phyloP scores from a whole-genome alignment of 768 basidiomycete species.

The Boletus insuetus region DNA sequence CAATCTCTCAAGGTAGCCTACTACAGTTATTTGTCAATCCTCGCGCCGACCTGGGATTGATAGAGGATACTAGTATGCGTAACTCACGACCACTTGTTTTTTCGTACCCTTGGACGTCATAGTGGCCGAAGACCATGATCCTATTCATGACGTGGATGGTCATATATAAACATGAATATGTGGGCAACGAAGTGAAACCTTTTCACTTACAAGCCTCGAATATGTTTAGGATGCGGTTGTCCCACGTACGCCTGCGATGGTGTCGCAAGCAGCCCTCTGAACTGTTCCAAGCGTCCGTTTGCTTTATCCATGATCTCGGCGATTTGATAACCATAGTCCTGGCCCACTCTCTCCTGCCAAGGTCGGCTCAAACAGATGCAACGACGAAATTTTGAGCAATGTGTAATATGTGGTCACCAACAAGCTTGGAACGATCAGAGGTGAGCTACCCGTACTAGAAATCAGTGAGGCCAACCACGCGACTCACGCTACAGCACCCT shows the following conservation, averaged over 20 bases:
- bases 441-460: too few relatives aligned
- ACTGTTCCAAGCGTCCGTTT: not conserved
- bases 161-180: too few relatives aligned
- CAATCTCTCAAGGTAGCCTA: not conserved
- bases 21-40: not conserved
- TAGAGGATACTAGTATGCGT: too few relatives aligned
- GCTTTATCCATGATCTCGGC: not conserved
- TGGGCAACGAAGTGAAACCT: too few relatives aligned
- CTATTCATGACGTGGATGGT: not conserved
- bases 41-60: too few relatives aligned
- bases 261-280: not conserved
- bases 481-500: too few relatives aligned
- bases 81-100: slow-evolving; percentile 2
- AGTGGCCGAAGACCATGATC: slow-evolving; percentile 3
- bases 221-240: slow-evolving; percentile 4
- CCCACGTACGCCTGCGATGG: not conserved
- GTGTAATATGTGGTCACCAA: not conserved
- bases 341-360: not conserved
- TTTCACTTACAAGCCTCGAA: not conserved
- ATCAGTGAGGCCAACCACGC: too few relatives aligned
- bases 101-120: slow-evolving; percentile 6
- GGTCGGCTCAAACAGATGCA: slow-evolving; percentile 3
- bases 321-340: not conserved
- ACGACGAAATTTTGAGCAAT: slow-evolving; percentile 1
- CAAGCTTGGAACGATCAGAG: not conserved